phyloP scores from a whole-genome alignment of 2,329 filamentous ascomycete species.

The Neoscytalidium dimidiatum region DNA sequence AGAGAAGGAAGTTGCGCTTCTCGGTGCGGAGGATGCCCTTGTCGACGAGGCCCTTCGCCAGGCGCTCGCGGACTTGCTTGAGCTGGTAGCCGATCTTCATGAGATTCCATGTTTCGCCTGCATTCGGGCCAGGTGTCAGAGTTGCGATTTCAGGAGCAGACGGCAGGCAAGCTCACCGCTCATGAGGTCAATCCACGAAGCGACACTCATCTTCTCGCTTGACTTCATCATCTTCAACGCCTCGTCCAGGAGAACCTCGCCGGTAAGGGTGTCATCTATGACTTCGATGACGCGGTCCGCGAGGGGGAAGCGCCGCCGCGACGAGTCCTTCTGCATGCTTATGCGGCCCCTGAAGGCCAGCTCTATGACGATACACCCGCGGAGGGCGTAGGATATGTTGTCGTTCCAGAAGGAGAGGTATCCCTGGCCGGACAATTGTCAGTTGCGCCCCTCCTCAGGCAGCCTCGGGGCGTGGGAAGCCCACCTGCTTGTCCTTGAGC shows the following conservation, averaged over 20 bases:
- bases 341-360: conserved; percentile 93
- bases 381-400: conserved; percentile 97
- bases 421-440: conserved; percentile 58
- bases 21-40: conserved; percentile 98
- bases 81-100: conserved; percentile 99
- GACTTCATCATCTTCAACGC: conserved; percentile 99
- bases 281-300: conserved; percentile 96
- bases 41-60: conserved; percentile 96
- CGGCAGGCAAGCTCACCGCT: conserved; percentile 67
- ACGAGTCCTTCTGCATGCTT: conserved; percentile 97
- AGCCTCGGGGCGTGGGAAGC: conserved; percentile 28
- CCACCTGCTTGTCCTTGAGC: conserved; percentile 97
- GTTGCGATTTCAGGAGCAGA: background rate
- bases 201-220: conserved; percentile 99
- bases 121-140: conserved; percentile 26
- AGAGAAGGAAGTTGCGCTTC: conserved; percentile 98
- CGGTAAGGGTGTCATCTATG: conserved; percentile 92
- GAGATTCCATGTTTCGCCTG: conserved; percentile 98
- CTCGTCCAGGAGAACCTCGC: conserved; percentile 95
- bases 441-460: conserved; percentile 21
- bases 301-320: conserved; percentile 86
- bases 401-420: conserved; percentile 99
- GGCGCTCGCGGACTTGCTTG: conserved; percentile 96
- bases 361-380: conserved; percentile 98
- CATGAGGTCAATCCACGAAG: conserved; percentile 98